These are phyloP conservation scores for Metschnikowia lochheadii DNA, from an alignment of 805 yeast genomes.

Conservation along the genomic window DNA sequence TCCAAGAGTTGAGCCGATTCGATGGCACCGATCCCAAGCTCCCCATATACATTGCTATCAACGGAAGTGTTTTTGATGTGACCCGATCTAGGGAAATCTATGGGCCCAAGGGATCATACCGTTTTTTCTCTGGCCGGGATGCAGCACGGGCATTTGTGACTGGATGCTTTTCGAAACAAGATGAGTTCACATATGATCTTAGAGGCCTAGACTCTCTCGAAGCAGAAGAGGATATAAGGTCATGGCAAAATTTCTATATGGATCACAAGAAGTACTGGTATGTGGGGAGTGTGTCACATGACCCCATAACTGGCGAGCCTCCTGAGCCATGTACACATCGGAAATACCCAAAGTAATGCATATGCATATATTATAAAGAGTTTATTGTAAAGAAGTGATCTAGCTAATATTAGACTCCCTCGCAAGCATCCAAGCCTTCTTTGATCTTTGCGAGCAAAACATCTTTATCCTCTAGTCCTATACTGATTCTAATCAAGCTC, in stretches of 20 bases:
- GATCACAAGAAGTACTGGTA: constrained; percentile 52
- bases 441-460: constrained; percentile 37
- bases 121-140: constrained; percentile 59
- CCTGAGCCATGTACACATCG: constrained; percentile 45
- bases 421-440: constrained; percentile 14
- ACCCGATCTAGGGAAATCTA: constrained; percentile 46
- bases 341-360: constrained; percentile 10
- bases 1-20: constrained; percentile 44
- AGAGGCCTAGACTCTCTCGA: constrained; percentile 50
- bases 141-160: constrained; percentile 67
- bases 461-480: constrained; percentile 74
- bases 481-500: constrained; percentile 71
- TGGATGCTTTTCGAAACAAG: constrained; percentile 55
- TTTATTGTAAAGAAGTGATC: background rate
- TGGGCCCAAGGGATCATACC: constrained; percentile 57
- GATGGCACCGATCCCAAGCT: constrained; percentile 45
- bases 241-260: constrained; percentile 53
- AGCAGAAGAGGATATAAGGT: constrained; percentile 35
- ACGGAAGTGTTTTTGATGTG: constrained; percentile 66
- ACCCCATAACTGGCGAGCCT: constrained; percentile 42
- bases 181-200: constrained; percentile 62
- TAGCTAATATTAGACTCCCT: background rate
- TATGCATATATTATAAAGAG: background rate
- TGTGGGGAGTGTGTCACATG: constrained; percentile 54
- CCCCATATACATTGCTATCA: constrained; percentile 57